These are phyloP conservation scores for Mortierella polycephala DNA, from an alignment of 371 early-diverging fungal species.

Conservation along the genomic window DNA sequence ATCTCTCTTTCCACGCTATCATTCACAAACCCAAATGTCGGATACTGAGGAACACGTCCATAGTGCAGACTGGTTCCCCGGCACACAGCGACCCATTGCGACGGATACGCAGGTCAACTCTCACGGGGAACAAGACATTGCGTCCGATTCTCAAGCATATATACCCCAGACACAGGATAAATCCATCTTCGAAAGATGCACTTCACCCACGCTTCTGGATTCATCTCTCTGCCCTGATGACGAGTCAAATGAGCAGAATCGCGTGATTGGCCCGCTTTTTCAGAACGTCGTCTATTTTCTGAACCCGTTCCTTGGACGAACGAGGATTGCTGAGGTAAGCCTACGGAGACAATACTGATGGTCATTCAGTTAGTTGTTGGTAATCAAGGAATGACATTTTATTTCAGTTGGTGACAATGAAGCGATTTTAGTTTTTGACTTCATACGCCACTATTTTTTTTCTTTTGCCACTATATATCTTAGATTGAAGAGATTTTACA, in stretches of 20 bases:
- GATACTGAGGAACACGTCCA: too few relatives aligned
- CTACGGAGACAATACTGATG: background rate
- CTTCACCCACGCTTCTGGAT: background rate
- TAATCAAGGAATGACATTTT: background rate
- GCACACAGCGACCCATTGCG: too few relatives aligned
- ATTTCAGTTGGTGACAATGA: background rate
- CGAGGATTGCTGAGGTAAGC: constrained; percentile 17
- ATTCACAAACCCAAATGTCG: too few relatives aligned
- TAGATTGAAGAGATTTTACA: constrained; percentile 23
- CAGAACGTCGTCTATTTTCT: constrained; percentile 37
- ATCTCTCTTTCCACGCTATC: too few relatives aligned
- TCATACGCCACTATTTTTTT: constrained; percentile 16
- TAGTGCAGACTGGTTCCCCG: too few relatives aligned
- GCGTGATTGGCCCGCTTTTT: constrained; percentile 13
- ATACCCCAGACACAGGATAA: background rate
- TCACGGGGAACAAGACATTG: too few relatives aligned
- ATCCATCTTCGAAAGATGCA: background rate
- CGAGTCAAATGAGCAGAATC: background rate
- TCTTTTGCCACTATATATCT: background rate
- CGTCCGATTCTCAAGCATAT: too few relatives aligned
- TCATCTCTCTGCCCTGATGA: background rate
- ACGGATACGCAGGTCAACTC: too few relatives aligned
- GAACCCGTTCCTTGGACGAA: constrained; percentile 33
- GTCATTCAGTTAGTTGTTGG: background rate
- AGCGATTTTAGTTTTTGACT: constrained; percentile 1